Base-by-base conservation (phyloP, 805 yeast species). In the Brettanomyces custersianus region DNA sequence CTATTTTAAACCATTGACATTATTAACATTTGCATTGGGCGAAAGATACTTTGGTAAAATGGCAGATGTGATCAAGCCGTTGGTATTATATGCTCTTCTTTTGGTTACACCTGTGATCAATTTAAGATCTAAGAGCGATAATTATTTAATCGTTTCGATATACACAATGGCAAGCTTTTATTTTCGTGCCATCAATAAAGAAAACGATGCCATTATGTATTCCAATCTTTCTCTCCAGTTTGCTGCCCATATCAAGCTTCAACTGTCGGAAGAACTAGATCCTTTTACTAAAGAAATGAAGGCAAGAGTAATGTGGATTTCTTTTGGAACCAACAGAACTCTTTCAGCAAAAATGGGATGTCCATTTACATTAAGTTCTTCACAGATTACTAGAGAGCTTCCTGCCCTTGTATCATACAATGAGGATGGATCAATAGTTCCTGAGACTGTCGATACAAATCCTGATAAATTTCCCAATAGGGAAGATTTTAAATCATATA, bases 291-390 rank as follows among this genome's bases (percentile, higher is more conserved):
- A 32, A 13, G 51, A 52, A 30, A 31, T 46, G 13, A 51, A 50
- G 36, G 35, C 49, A 11, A 36, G 52, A 18, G 39, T 51, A 2
- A 46, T 45, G 37, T 52, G 57, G 57, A 44, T 46, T 8, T 33
- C 49, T 5, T 51, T 44, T 37, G 55, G 54, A 6, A 40, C 46
- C 15, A 51, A 50, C 29, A 39, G 52, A 36, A 42, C 46, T 4
- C 24, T 49, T n/a, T 44, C 52, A 8, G 51, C 54, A 9, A 51
- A 51, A 35, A 47, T 46, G 45, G 58, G 58, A 10, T 45, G 47
- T 22, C 41, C 43, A 2, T 40, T 47, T 31, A 30, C 49, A 12
- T 28, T 53, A 15, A 29, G 34, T 3, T 38, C 35, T 32, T 20
- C 34, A 5, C 44, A 46, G 20, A 45, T 52, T 7, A 30, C 40